Percentiles rank a stretch among this genome's conserved stretches.
Evolutionary conservation across 2,329 filamentous ascomycete species (phyloP).

Genomic region (Alternaria brassicicola): DNA sequence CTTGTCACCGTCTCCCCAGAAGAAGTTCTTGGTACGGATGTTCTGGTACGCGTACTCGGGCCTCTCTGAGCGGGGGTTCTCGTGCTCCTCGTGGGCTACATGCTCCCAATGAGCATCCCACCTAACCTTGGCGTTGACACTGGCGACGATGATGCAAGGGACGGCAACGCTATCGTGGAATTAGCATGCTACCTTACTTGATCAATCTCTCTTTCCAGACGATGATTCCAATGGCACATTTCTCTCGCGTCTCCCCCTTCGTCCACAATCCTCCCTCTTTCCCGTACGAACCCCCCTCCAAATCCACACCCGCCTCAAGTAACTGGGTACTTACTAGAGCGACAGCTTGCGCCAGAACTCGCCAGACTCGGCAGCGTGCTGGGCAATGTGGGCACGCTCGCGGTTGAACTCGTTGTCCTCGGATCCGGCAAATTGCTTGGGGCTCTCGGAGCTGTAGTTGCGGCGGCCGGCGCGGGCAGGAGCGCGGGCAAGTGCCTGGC

Average conservation of each 20-base stretch:
- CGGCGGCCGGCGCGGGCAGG: slow-evolving; percentile 69
- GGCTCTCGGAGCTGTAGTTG: slow-evolving; percentile 69
- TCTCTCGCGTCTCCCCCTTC: not conserved
- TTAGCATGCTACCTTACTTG: slow-evolving; percentile 16
- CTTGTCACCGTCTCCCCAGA: slow-evolving; percentile 96
- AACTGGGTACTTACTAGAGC: slow-evolving; percentile 74
- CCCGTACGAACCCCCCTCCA: not conserved
- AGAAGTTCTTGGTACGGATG: slow-evolving; percentile 94
- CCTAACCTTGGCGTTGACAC: slow-evolving; percentile 84
- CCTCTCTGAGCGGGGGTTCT: slow-evolving; percentile 80
- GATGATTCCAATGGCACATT: slow-evolving; percentile 1
- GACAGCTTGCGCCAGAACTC: slow-evolving; percentile 96
- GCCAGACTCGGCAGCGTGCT: slow-evolving; percentile 83
- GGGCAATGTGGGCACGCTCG: slow-evolving; percentile 87
- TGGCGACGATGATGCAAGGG: slow-evolving; percentile 73
- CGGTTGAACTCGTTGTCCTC: slow-evolving; percentile 91
- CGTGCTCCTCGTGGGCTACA: slow-evolving; percentile 70
- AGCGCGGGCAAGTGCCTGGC: slow-evolving; percentile 61
- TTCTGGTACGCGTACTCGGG: slow-evolving; percentile 97
- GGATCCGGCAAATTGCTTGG: slow-evolving; percentile 63
- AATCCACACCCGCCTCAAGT: not conserved
- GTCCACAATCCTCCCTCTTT: not conserved
- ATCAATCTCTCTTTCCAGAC: not conserved
- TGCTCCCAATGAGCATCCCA: slow-evolving; percentile 99
- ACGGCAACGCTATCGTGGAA: slow-evolving; percentile 69